phyloP scores from a whole-genome alignment of 257 asterid genomes.

The Craterostigma plantagineum region DNA sequence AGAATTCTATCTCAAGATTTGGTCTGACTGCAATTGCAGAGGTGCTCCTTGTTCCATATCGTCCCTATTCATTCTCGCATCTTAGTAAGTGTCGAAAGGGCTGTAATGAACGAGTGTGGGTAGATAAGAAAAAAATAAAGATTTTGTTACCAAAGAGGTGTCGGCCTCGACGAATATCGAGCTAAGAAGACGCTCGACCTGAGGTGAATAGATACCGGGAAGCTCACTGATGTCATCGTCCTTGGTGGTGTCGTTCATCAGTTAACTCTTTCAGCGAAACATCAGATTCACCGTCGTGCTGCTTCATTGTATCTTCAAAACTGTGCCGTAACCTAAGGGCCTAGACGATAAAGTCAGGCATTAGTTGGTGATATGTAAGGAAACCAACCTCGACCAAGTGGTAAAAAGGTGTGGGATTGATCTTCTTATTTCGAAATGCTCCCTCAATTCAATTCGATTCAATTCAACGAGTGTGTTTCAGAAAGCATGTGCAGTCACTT shows the following conservation, averaged over 20 bases:
- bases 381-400: too few relatives aligned
- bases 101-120: neutral
- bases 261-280: conserved; percentile 18
- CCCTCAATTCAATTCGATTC: too few relatives aligned
- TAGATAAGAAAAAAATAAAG: neutral
- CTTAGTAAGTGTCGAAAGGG: neutral
- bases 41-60: conserved; percentile 5
- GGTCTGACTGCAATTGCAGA: neutral
- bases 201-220: conserved; percentile 36
- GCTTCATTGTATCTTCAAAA: conserved; percentile 19
- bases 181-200: conserved; percentile 44
- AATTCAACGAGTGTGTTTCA: too few relatives aligned
- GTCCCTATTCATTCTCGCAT: neutral
- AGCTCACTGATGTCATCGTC: conserved; percentile 29
- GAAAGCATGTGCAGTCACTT: neutral
- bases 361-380: too few relatives aligned
- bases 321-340: conserved; percentile 26
- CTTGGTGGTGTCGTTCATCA: conserved; percentile 39
- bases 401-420: too few relatives aligned
- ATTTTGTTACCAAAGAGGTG: conserved; percentile 31
- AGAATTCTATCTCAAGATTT: neutral
- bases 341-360: too few relatives aligned
- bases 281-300: conserved; percentile 12
- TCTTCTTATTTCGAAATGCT: too few relatives aligned
- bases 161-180: conserved; percentile 51